Base-by-base conservation (phyloP, 495 filamentous ascomycete genomes). In the Amniculicola lignicola region DNA sequence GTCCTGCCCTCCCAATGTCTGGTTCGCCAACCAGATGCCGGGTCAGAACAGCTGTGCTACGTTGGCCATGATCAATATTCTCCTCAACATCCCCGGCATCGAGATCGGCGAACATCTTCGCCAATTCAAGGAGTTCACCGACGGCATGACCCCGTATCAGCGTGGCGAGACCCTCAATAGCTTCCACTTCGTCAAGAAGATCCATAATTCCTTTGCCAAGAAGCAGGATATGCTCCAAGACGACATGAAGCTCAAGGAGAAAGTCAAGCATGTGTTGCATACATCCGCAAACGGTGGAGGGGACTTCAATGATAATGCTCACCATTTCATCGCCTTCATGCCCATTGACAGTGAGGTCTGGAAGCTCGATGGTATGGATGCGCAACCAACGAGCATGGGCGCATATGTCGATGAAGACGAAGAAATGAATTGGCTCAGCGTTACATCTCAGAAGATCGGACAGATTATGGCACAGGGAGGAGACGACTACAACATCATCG, bases 1-100 rank as follows among this genome's bases (percentile, higher is more conserved):
- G 10, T 76, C 64, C 35, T 87, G 84, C 54, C 85, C 87, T 0
- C 73, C 83, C 15, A 75, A 83, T 4, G 69, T 96, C 24, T 98
- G 93, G 93, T 96, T 96, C 71, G 90, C 90, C 12, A 96, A 96
- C 62, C 93, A 97, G 73, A 87, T 88, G 61, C 39, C 88, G 0
- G 82, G 82, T 2, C 75, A 79, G 23, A 93, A 93, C 72, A 82
- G 88, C 12, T 98, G 93, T 69, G 92, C 89, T 14, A 91, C 88
- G 23, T 81, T 95, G 16, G 92, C 93, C 2, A 69, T 96, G 43
- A 71, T 96, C 21, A 96, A 96, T 50, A 93, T 95, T 48, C 76
- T 96, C 62, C 91, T 94, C 78, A 98, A 96, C 64, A 19, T 19
- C 27, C 72, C 77, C 33, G 67, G 70, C 36, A 71, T 90, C 9